phyloP scores from a whole-genome alignment of 139 green algal species.

The Edaphochlamys debaryana region DNA sequence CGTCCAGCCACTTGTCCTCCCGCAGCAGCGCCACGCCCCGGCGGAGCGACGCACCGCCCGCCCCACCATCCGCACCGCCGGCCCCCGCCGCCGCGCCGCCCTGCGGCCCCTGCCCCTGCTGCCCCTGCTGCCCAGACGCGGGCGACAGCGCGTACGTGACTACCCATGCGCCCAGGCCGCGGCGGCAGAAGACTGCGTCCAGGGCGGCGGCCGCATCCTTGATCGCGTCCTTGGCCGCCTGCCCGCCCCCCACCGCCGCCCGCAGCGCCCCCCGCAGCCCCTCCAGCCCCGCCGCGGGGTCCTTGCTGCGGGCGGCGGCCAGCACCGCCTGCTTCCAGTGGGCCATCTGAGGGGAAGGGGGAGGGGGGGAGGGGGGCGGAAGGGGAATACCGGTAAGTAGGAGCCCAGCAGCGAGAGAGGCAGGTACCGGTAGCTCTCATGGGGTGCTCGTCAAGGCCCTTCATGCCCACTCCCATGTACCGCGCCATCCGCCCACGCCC shows the following conservation, averaged over 20 bases:
- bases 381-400: too few species aligned
- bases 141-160: neutral
- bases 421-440: too few species aligned
- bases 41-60: too few species aligned
- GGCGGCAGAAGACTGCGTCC: constrained; percentile 24
- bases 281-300: neutral
- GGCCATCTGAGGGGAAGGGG: constrained; percentile 17
- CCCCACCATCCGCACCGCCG: too few species aligned
- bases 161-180: neutral
- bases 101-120: too few species aligned
- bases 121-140: too few species aligned
- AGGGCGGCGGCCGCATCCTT: constrained; percentile 13
- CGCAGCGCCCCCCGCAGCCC: constrained; percentile 13
- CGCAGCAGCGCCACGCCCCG: constrained; percentile 47
- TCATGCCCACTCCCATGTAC: too few species aligned
- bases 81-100: too few species aligned
- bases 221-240: neutral
- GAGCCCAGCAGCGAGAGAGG: too few species aligned
- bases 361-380: too few species aligned
- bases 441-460: too few species aligned
- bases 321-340: constrained; percentile 34
- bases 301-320: neutral
- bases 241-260: neutral
- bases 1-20: constrained; percentile 45
- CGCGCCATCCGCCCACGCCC: too few species aligned